These are phyloP conservation scores for Sicyos baderoa DNA, from an alignment of 306 rosid species.

Conservation along the genomic window DNA sequence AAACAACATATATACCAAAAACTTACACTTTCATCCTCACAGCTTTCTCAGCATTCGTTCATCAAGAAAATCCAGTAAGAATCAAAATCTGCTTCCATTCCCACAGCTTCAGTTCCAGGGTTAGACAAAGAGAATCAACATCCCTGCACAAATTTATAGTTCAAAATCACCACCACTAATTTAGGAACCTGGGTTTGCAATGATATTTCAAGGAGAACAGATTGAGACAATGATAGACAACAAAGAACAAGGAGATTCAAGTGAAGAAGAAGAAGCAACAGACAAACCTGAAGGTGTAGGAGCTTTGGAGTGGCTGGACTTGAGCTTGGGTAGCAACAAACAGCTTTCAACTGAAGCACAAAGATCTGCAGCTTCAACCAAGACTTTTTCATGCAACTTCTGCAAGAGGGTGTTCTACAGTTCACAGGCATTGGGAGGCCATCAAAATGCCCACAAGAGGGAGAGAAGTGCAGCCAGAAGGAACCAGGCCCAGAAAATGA, in stretches of 20 bases:
- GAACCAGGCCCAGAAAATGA: conserved; percentile 65
- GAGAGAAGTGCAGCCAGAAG: conserved; percentile 90
- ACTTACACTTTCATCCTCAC: too few relatives aligned
- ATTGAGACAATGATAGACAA: conserved; percentile 17
- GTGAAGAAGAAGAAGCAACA: conserved; percentile 33
- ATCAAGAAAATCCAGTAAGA: background rate
- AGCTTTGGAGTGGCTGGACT: conserved; percentile 61
- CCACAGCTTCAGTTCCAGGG: background rate
- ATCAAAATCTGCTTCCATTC: background rate
- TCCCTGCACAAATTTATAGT: background rate
- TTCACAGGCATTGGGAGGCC: conserved; percentile 96
- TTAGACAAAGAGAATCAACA: background rate
- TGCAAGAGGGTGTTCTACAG: conserved; percentile 89
- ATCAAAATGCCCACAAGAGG: conserved; percentile 92
- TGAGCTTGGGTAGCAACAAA: conserved; percentile 55
- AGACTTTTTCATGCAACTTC: conserved; percentile 86
- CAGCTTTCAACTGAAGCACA: conserved; percentile 37
- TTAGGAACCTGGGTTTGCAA: conserved; percentile 14
- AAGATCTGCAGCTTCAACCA: conserved; percentile 37
- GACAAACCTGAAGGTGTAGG: conserved; percentile 27
- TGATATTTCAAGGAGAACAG: conserved; percentile 21
- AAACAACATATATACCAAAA: too few relatives aligned
- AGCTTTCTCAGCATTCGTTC: too few relatives aligned
- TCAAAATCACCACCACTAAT: conserved; percentile 5
- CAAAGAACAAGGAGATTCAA: conserved; percentile 29